Base-by-base conservation (phyloP, 257 asterid species). In the Pogostemon cablin region DNA sequence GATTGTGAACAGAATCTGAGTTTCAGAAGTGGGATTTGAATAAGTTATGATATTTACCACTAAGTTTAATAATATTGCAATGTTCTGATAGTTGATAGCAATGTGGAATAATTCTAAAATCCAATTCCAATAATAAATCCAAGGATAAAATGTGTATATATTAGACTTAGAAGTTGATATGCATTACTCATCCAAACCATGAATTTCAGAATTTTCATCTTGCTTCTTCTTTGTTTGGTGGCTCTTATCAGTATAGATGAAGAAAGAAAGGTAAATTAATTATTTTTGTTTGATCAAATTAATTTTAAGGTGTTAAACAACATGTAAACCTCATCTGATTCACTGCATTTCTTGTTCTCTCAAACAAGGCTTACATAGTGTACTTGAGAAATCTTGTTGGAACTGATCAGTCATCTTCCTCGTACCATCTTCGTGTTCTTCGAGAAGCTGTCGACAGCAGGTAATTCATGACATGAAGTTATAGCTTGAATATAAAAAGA, bases 351-450 rank as follows among this genome's bases (percentile, higher is more conserved):
- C 32, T 5, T 37, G 34, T 35, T 35, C 17, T 37, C 20, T 6
- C 53, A 12, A 74, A 50, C 20, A 12, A 80, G 87, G 69, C 72
- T 3, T 65, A 80, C 72, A 64, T 83, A 15, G 85, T 83, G 57
- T 75, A 75, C 78, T 60, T 80, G 71, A 81, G 81, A 60, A 56
- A 37, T 38, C 47, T 25, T 65, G 74, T 3, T 2, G 49, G 68
- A 47, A n/a, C 4, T 3, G 61, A 56, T 52, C 41, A 41, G 3
- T 57, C 82, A 56, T 20, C 52, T 17, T 9, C 77, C 3, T 61
- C 54, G 3, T 42, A 42, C 56, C 81, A 80, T 68, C 15, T 35
- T 2, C 63, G 47, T 25, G 50, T 74, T 72, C 87, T 82, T 63
- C 67, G 65, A 71, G 11, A 79, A 50, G 79, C 68, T 49, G 65